Percentiles rank a stretch among this genome's conserved stretches.
phyloP scores from a whole-genome alignment of 75 land plant species.

The Pinus albicaulis region DNA sequence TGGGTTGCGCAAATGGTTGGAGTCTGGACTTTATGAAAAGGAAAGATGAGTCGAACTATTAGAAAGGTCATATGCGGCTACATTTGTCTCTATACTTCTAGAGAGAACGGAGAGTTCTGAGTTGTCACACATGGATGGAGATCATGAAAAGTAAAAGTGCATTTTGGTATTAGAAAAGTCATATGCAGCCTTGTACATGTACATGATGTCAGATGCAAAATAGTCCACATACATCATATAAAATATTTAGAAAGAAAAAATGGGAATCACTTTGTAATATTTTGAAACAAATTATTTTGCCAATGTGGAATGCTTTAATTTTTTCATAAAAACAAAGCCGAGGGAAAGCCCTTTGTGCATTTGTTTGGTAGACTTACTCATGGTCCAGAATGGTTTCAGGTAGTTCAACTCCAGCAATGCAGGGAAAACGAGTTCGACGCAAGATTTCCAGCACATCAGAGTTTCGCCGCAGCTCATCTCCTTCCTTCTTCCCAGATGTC shows the following conservation, averaged over 20 bases:
- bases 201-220: not conserved
- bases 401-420: conserved; percentile 42
- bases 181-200: not conserved
- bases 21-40: not conserved
- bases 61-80: too few species aligned
- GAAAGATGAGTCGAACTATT: too few species aligned
- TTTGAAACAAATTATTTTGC: not conserved
- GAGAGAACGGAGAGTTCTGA: not conserved
- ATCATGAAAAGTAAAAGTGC: not conserved
- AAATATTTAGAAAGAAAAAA: not conserved
- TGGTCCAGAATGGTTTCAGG: conserved; percentile 79
- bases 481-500: conserved; percentile 81
- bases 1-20: not conserved
- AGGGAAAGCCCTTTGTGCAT: not conserved
- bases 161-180: not conserved
- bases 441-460: conserved; percentile 79
- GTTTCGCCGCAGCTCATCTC: conserved; percentile 77
- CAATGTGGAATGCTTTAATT: not conserved
- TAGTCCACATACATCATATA: not conserved
- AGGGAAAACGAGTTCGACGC: conserved; percentile 65
- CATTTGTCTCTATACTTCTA: not conserved
- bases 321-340: not conserved
- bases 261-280: not conserved
- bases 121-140: not conserved
- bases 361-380: conserved; percentile 58